Evolutionary conservation across 148 eudicot species (phyloP).

Genomic region (Oxyria digyna): DNA sequence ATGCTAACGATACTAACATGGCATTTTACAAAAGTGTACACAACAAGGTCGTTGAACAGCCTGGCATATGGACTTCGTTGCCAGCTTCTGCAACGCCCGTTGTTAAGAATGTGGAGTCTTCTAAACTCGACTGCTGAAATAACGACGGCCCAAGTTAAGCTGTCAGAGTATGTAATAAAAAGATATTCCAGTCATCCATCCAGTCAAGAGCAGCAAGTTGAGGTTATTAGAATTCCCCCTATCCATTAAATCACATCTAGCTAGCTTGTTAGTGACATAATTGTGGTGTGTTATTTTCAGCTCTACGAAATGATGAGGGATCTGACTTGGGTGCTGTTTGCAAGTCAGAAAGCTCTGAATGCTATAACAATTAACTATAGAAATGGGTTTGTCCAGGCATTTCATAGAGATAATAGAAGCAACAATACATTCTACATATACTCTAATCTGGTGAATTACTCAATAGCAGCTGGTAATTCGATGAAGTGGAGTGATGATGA

Average conservation of each 20-base stretch:
- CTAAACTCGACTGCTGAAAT: conserved; percentile 78
- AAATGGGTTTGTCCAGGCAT: conserved; percentile 94
- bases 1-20: conserved; percentile 84
- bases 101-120: conserved; percentile 88
- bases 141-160: conserved; percentile 82
- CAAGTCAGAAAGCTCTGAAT: conserved; percentile 73
- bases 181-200: conserved; percentile 52
- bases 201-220: conserved; percentile 75
- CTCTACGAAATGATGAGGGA: conserved; percentile 82
- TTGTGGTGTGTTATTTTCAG: conserved; percentile 30
- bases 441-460: conserved; percentile 70
- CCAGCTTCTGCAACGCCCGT: conserved; percentile 83
- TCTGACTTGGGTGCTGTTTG: conserved; percentile 82
- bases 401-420: conserved; percentile 80
- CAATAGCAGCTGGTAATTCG: conserved; percentile 43
- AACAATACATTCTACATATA: conserved; percentile 75
- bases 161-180: conserved; percentile 60
- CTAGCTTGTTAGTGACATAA: neutral
- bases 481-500: conserved; percentile 39
- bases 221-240: conserved; percentile 30
- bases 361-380: conserved; percentile 67
- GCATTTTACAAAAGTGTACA: conserved; percentile 88
- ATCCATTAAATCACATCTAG: too few species aligned
- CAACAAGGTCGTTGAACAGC: conserved; percentile 64
- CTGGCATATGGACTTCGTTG: conserved; percentile 78